phyloP scores from a whole-genome alignment of 177 flowering plant genomes.

The Vitis hybrid region DNA sequence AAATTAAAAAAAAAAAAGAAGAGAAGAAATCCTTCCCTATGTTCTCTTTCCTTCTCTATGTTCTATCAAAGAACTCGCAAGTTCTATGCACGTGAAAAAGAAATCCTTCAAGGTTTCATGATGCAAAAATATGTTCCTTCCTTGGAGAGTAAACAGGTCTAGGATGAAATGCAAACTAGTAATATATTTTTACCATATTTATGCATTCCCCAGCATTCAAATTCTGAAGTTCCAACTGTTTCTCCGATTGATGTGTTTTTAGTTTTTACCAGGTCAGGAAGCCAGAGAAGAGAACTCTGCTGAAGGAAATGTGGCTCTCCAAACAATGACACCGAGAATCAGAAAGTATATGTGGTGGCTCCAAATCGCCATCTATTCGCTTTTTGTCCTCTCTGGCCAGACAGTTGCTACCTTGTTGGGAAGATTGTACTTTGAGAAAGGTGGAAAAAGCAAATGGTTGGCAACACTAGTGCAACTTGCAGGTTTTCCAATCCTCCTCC shows the following conservation, averaged over 20 bases:
- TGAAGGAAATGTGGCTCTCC: background rate
- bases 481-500: conserved; percentile 45
- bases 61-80: no score
- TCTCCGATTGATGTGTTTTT: background rate
- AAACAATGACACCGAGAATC: background rate
- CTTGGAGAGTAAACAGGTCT: no score
- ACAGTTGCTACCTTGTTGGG: conserved; percentile 35
- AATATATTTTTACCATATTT: no score
- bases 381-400: conserved; percentile 34
- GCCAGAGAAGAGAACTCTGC: conserved; percentile 3
- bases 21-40: no score
- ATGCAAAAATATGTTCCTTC: no score
- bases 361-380: conserved; percentile 20
- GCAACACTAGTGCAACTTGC: conserved; percentile 26
- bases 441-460: conserved; percentile 58
- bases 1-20: no score
- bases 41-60: no score
- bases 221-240: no score
- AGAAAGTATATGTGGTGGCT: conserved; percentile 30
- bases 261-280: conserved; percentile 7
- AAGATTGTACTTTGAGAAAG: conserved; percentile 42
- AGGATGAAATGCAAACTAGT: no score
- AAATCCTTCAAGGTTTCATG: no score
- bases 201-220: no score
- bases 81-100: no score